Evolutionary conservation across 1,284 basidiomycete genomes (phyloP), one percentile per base, ranked within the genome.

Genomic region (Pholiota adiposa): DNA sequence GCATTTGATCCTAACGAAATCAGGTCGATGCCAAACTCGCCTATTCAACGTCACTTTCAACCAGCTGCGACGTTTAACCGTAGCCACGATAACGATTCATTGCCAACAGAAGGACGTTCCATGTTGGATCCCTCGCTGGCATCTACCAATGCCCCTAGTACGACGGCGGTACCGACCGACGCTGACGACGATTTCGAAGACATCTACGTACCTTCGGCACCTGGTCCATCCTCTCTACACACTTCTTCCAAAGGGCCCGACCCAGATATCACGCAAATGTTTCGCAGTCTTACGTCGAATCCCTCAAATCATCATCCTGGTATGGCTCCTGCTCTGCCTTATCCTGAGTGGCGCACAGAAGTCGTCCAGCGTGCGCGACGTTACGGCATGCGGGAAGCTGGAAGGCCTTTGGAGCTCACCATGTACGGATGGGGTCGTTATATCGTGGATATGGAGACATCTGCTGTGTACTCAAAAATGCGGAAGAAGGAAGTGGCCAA

Each of bases 301-400:
- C 16, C 29, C 25, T 38, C 18, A 40, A 34, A 46, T 49, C 27
- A 58, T 11, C 33, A 51, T 11, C 57, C 59, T n/a, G 41, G 67
- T 70, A 1, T 72, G 76, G 19, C 74, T 38, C 59, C 62, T 12
- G 74, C 76, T 0, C 71, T 85, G 2, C 82, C 83, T 0, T 89
- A 88, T 66, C 87, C 87, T 0, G 86, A 87, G 64, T 89, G 87
- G 87, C 78, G 87, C 0, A 67, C 75, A 1, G 76, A 79, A 2
- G 66, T 85, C 0, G 75, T 79, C 2, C 73, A 75, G 41, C 77
- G 78, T 48, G 86, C 86, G 0, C 80, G 81, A 16, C 77, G 76
- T 44, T 80, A 83, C 12, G 86, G 86, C 0, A 72, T 88, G 63
- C 85, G 86, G 0, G 76, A 83, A 12, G 72, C 84, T 1, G 81